A percentile compares a stretch with the other conserved stretches of the same genome.
Conservation (phyloP, 805 yeast species). For the Schwanniomyces polymorphus region DNA sequence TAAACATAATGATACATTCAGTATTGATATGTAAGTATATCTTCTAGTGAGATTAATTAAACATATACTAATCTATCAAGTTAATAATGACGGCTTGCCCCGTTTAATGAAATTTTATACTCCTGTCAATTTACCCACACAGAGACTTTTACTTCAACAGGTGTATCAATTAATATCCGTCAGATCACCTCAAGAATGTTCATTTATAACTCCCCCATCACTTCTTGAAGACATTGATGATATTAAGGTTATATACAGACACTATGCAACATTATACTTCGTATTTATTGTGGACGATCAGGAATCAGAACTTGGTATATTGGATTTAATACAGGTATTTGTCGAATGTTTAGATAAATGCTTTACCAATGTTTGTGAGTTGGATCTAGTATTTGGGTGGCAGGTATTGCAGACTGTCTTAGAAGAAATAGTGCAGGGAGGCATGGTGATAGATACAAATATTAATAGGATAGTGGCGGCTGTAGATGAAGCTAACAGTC, state of each 20-base stretch:
- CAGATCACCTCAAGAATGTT: constrained; percentile 75
- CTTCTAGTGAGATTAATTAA: neutral
- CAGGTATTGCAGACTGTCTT: constrained; percentile 89
- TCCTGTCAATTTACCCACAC: constrained; percentile 83
- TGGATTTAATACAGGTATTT: constrained; percentile 93
- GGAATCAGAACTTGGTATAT: constrained; percentile 89
- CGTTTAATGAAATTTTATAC: constrained; percentile 89
- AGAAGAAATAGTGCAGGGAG: constrained; percentile 94
- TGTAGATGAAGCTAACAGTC: constrained; percentile 69
- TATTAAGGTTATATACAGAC: constrained; percentile 87
- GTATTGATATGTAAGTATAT: constrained; percentile 63
- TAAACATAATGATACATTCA: constrained; percentile 70
- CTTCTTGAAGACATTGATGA: constrained; percentile 66
- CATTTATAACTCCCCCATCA: constrained; percentile 88
- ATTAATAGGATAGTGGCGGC: constrained; percentile 78
- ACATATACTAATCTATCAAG: constrained; percentile 37
- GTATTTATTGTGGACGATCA: constrained; percentile 95
- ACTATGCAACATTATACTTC: constrained; percentile 93
- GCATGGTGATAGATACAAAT: constrained; percentile 95
- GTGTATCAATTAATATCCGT: constrained; percentile 74
- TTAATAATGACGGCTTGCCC: constrained; percentile 89
- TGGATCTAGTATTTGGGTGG: constrained; percentile 98
- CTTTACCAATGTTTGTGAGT: constrained; percentile 90
- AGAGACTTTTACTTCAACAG: constrained; percentile 75
- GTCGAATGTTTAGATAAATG: constrained; percentile 93